Percentiles rank a stretch among this genome's conserved stretches.
phyloP scores from a whole-genome alignment of 352 stramenopile species.

The Phytopythium vexans region DNA sequence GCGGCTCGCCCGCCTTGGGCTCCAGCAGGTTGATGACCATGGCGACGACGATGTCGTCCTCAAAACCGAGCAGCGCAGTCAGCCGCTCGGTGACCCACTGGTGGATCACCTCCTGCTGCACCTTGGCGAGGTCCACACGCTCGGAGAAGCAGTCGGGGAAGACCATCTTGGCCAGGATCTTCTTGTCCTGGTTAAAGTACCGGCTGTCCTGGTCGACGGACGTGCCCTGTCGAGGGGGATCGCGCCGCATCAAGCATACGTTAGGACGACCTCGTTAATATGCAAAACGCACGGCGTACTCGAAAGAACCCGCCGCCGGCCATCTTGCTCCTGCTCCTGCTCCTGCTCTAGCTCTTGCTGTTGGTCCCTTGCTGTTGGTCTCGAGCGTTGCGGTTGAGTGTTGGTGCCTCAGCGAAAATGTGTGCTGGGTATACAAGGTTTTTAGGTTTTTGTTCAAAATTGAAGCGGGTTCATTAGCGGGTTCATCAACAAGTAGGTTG shows the following conservation, averaged over 20 bases:
- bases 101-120: slow-evolving; percentile 89
- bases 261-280: not conserved
- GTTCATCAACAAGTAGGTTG: too few relatives aligned
- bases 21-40: slow-evolving; percentile 86
- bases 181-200: slow-evolving; percentile 87
- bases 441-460: too few relatives aligned
- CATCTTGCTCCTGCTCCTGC: too few relatives aligned
- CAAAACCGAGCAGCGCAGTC: slow-evolving; percentile 85
- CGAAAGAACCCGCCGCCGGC: not conserved
- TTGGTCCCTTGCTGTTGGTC: too few relatives aligned
- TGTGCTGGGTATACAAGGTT: too few relatives aligned
- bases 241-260: not conserved
- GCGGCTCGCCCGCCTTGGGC: slow-evolving; percentile 58
- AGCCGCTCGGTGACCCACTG: slow-evolving; percentile 88
- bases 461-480: too few relatives aligned
- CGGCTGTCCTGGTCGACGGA: slow-evolving; percentile 80
- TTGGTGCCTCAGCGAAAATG: too few relatives aligned
- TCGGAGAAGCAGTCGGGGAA: slow-evolving; percentile 80
- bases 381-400: too few relatives aligned
- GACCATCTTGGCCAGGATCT: slow-evolving; percentile 80
- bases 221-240: slow-evolving; percentile 32
- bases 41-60: slow-evolving; percentile 91
- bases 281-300: not conserved
- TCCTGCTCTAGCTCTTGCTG: too few relatives aligned
- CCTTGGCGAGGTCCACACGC: slow-evolving; percentile 83